Evolutionary conservation across 2,329 filamentous ascomycete genomes (phyloP).

Genomic region (Harringtonia lauricola): DNA sequence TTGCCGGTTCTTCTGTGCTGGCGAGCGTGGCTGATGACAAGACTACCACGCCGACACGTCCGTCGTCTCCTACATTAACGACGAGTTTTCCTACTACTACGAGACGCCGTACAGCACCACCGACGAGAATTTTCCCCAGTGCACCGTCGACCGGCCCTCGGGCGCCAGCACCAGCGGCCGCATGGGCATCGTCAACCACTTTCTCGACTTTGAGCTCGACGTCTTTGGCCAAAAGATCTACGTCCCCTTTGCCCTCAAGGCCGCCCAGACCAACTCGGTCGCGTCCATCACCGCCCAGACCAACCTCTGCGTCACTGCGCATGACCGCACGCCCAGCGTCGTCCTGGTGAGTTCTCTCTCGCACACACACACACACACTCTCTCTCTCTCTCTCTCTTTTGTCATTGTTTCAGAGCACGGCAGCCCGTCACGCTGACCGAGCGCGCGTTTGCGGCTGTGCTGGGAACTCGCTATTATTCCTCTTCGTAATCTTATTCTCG

Average conservation of each 20-base stretch:
- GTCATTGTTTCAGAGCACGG: too few relatives aligned
- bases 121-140: constrained; percentile 48
- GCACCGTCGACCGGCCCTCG: constrained; percentile 51
- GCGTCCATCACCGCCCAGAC: constrained; percentile 32
- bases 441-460: too few relatives aligned
- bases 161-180: constrained; percentile 24
- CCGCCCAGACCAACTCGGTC: constrained; percentile 34
- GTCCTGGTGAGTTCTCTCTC: constrained; percentile 16
- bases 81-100: constrained; percentile 51
- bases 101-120: constrained; percentile 62
- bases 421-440: too few relatives aligned
- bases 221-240: constrained; percentile 16
- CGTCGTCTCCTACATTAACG: constrained; percentile 49
- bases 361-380: too few relatives aligned
- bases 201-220: constrained; percentile 36
- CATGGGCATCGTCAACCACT: constrained; percentile 50
- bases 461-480: too few relatives aligned
- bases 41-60: constrained; percentile 45
- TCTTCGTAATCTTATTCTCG: too few relatives aligned
- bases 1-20: neutral
- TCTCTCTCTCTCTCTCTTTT: neutral
- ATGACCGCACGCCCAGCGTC: constrained; percentile 23
- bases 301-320: constrained; percentile 18
- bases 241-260: constrained; percentile 17
- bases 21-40: constrained; percentile 21